Evolutionary conservation across 1,284 basidiomycete species (phyloP), one percentile per base, ranked within the genome.

Genomic region (Xerocomus cyaneibrunnescens): DNA sequence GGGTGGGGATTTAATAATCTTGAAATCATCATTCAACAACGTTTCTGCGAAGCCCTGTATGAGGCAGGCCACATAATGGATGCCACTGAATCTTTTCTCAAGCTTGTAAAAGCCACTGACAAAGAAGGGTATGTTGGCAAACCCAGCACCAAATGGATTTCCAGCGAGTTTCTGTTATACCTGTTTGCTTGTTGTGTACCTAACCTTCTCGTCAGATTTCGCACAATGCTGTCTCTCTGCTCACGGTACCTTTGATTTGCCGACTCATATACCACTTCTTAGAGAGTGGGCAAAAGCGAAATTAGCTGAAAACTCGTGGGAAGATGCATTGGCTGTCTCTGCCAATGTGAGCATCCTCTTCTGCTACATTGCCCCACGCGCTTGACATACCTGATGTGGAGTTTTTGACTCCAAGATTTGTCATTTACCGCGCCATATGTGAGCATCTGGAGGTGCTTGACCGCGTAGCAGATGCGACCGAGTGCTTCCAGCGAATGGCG

Each of bases 1-100:
- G 39, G 39, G 4, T 48, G 47, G 50, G 39, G 23, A 2, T 54
- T 52, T 25, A 35, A 39, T 39, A 17, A 17, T 30, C 25, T 47
- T 4, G 28, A 25, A 9, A 21, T 39, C 13, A 30, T 10, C 8
- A 30, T 30, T 7, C 28, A 12, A 30, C 28, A 30, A 30, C 13
- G 28, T 30, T 12, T 30, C 9, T 30, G 28, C 28, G 28, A 30
- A 6, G 28, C 28, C 10, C 28, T 30, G 28, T 10, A 30, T 30
- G 25, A 40, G 3, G 41, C 37, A 10, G 48, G 51, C 31, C 44
- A 30, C 14, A 31, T 5, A 1, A 38, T n/a, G 13, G 49, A 50
- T 2, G 49, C 44, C n/a, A 14, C 8, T 1, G 44, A 50, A 17
- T 48, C 6, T n/a, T 23, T 47, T 25, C 22, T 47, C n/a, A 14